phyloP scores from a whole-genome alignment of 805 yeast genomes.

The Candida michaelii region DNA sequence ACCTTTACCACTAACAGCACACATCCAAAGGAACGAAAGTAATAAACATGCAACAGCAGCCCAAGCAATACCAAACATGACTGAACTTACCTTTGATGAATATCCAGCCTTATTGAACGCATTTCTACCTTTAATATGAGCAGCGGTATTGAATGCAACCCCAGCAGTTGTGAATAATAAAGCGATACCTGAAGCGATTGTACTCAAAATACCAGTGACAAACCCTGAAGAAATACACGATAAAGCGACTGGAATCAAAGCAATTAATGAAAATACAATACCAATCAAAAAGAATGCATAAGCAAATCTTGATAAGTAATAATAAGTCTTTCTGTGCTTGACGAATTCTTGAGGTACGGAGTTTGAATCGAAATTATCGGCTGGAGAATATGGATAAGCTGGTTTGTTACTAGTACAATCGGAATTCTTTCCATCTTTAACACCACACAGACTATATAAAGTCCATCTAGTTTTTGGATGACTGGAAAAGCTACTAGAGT shows the following conservation, averaged over 20 bases:
- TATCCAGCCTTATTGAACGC: conserved; percentile 46
- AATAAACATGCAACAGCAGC: conserved; percentile 18
- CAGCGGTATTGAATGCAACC: conserved; percentile 53
- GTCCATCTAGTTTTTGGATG: conserved; percentile 27
- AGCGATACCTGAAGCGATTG: conserved; percentile 22
- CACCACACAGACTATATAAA: conserved; percentile 25
- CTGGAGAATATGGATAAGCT: conserved; percentile 34
- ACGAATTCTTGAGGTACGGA: conserved; percentile 53
- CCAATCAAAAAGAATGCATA: conserved; percentile 63
- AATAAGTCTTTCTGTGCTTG: conserved; percentile 51
- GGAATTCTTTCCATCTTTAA: conserved; percentile 15
- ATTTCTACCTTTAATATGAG: conserved; percentile 52
- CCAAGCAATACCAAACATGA: conserved; percentile 66
- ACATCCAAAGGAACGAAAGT: conserved; percentile 15
- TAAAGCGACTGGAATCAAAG: conserved; percentile 43
- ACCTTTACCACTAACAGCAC: conserved; percentile 14
- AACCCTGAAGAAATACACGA: conserved; percentile 14
- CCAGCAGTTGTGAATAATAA: conserved; percentile 45
- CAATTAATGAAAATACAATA: conserved; percentile 53
- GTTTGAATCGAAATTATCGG: conserved; percentile 23
- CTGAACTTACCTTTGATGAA: conserved; percentile 44
- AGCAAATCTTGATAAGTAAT: conserved; percentile 63
- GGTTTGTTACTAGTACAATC: conserved; percentile 22
- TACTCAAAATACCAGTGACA: conserved; percentile 13
- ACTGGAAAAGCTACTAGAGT: conserved; percentile 14